Conservation (phyloP, 805 yeast genomes). For the Metschnikowia noctiluminum region DNA sequence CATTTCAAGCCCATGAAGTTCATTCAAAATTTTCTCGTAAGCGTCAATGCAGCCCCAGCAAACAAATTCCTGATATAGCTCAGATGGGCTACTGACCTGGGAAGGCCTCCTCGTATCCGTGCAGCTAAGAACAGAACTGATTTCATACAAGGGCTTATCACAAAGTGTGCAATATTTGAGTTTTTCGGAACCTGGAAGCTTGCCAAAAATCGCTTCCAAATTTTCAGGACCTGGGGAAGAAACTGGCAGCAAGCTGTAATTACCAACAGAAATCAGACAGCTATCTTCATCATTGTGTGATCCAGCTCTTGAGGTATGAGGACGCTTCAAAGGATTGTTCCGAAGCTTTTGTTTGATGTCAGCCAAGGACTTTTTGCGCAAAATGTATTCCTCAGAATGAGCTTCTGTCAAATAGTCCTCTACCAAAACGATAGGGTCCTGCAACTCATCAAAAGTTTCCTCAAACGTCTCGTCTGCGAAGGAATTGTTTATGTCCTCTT, state of each 20-base stretch:
- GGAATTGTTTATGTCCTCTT: neutral
- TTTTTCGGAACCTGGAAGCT: slow-evolving; percentile 35
- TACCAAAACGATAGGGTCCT: slow-evolving; percentile 46
- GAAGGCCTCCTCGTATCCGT: slow-evolving; percentile 8
- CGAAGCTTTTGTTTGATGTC: slow-evolving; percentile 30
- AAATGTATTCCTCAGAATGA: slow-evolving; percentile 12
- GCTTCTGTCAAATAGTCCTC: slow-evolving; percentile 48
- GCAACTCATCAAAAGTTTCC: slow-evolving; percentile 22
- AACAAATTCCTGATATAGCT: slow-evolving; percentile 51
- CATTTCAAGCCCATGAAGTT: slow-evolving; percentile 23
- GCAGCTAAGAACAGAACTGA: slow-evolving; percentile 40
- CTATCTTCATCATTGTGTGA: no score
- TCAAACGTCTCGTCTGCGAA: slow-evolving; percentile 9
- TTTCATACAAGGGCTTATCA: slow-evolving; percentile 64
- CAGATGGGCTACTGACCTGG: slow-evolving; percentile 9
- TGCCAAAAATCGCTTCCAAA: slow-evolving; percentile 37
- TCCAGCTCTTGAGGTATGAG: neutral
- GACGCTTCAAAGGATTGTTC: slow-evolving; percentile 5
- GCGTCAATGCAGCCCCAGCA: slow-evolving; percentile 59
- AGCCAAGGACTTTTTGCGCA: slow-evolving; percentile 36
- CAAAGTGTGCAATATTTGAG: slow-evolving; percentile 63
- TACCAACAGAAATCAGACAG: neutral
- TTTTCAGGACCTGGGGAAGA: slow-evolving; percentile 17
- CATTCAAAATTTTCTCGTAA: slow-evolving; percentile 52
- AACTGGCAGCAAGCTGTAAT: neutral